Percentiles rank a stretch among this genome's conserved stretches.
Evolutionary conservation across 1,284 basidiomycete genomes (phyloP).

Genomic region (Puccinia novopanici): DNA sequence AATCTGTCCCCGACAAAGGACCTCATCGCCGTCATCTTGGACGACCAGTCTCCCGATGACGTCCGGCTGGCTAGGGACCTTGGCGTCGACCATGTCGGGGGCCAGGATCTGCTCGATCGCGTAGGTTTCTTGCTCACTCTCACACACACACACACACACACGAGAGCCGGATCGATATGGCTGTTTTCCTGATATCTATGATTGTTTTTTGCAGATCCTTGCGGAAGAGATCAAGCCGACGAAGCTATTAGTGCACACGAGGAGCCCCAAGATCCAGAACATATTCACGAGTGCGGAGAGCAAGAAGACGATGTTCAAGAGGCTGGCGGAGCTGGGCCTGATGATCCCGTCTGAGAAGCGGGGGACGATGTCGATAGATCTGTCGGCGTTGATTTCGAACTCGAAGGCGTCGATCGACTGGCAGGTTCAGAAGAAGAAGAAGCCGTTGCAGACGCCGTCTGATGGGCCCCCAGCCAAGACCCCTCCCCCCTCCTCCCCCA

Average conservation of each 20-base stretch:
- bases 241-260: conserved; percentile 73
- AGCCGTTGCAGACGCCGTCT: neutral
- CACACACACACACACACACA: no score
- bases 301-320: conserved; percentile 33
- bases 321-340: conserved; percentile 64
- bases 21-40: conserved; percentile 84
- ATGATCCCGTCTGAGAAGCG: conserved; percentile 92
- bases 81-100: conserved; percentile 76
- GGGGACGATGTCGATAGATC: conserved; percentile 87
- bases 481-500: neutral
- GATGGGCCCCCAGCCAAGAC: conserved; percentile 1
- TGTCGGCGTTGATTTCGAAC: conserved; percentile 75
- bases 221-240: no score
- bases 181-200: no score
- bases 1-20: conserved; percentile 66
- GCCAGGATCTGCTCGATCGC: conserved; percentile 75
- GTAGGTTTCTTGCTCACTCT: no score
- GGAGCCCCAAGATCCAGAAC: conserved; percentile 77
- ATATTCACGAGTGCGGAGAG: conserved; percentile 70
- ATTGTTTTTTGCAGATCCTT: no score
- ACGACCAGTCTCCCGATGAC: conserved; percentile 66
- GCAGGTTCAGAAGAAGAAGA: conserved; percentile 69
- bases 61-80: conserved; percentile 23
- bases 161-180: no score
- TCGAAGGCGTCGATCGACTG: conserved; percentile 84